Evolutionary conservation across 257 asterid species (phyloP).

Genomic region (Rehmannia glutinosa): DNA sequence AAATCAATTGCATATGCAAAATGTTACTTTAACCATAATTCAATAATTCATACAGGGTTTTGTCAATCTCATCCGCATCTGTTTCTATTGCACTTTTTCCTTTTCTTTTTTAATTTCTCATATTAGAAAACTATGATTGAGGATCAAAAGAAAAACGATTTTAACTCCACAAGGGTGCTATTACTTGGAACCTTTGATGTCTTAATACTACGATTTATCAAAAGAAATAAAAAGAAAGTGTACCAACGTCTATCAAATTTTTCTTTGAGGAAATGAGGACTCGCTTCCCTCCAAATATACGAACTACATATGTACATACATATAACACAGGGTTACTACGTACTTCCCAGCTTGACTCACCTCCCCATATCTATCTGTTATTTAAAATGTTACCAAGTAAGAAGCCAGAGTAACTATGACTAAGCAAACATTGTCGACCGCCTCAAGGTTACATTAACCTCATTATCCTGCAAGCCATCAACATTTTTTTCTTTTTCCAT

Average conservation of each 20-base stretch:
- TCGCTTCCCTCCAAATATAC: too few species aligned
- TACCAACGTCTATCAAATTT: neutral
- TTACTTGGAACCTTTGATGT: neutral
- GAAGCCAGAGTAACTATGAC: neutral
- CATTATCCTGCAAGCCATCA: neutral
- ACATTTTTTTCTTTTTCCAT: too few species aligned
- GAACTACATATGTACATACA: too few species aligned
- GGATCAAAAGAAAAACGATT: neutral
- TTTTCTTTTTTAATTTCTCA: neutral
- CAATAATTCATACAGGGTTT: neutral
- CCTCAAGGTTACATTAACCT: neutral
- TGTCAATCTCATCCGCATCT: neutral
- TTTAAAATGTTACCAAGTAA: neutral
- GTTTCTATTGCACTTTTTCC: neutral
- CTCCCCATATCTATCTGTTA: neutral
- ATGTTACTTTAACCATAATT: neutral
- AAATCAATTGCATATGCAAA: neutral
- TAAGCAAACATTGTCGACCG: neutral
- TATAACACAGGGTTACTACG: neutral
- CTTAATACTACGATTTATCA: neutral
- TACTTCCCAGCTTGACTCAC: neutral
- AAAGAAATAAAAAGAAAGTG: neutral
- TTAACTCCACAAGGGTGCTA: too few species aligned
- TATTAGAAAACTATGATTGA: neutral
- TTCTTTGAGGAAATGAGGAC: neutral